Evolutionary conservation across 345 rosid species (phyloP), one percentile per base, ranked within the genome.

Genomic region (Anastatica hierochuntica): DNA sequence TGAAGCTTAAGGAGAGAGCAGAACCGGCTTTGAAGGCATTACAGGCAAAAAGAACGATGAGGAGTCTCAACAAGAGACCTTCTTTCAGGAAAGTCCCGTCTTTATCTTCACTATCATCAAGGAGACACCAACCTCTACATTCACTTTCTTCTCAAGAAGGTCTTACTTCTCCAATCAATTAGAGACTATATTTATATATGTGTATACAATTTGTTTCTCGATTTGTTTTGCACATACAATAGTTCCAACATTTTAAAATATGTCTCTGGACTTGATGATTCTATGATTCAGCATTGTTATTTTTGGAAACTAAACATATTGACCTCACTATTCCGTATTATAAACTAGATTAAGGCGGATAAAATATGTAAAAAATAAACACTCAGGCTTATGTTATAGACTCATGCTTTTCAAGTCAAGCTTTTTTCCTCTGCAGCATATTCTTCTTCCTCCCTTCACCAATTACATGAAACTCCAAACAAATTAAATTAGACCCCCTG

Each of bases 71-170:
- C 24, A 77, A 72, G 64, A 78, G 90, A 66, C 86, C 94, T 43
- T 92, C 96, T n/a, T 84, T 92, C 44, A 72, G 78, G 76, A 72
- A 70, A 49, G 29, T 37, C 1, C 75, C 88, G 11, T 69, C 87
- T 4, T 10, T 75, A 21, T 51, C 71, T 37, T 67, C 72, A 27
- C 0, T 73, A 51, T 72, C 83, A 31, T 85, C 94, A 27, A 79
- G 65, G 62, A 74, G 97, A 65, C 84, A 79, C 51, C 87, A 83
- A 11, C 72, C 81, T 56, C 79, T 61, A 10, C 77, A 54, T 31
- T 74, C 96, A 10, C 66, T 90, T 58, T 84, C 98, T 52, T 81
- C 94, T 40, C 96, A 82, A 73, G 98, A 90, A 58, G 96, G 98
- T 60, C 83, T 85, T 5, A 76, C 68, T 59, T 85, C 95, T 62